Evolutionary conservation across 768 basidiomycete species (phyloP).

Genomic region (Xerocomellus amylosporus): DNA sequence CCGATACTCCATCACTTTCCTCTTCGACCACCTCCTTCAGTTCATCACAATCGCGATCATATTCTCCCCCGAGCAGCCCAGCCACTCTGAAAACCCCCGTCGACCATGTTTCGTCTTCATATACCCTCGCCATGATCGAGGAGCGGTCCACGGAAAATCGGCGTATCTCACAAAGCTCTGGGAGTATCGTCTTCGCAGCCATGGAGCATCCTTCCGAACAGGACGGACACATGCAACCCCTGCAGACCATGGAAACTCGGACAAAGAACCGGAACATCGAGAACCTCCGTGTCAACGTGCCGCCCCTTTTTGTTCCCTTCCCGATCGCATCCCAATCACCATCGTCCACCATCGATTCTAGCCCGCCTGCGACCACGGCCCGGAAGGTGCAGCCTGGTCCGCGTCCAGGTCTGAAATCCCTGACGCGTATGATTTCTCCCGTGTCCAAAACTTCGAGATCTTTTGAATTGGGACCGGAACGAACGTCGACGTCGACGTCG

Average conservation of each 20-base stretch:
- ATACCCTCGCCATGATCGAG: slow-evolving; percentile 38
- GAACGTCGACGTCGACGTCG: slow-evolving; percentile 12
- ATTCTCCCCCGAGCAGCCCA: slow-evolving; percentile 35
- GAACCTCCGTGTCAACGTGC: slow-evolving; percentile 30
- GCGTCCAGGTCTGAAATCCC: slow-evolving; percentile 16
- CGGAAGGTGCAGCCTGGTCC: background rate
- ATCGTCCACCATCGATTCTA: slow-evolving; percentile 10
- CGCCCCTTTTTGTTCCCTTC: slow-evolving; percentile 16
- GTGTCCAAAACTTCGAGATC: slow-evolving; percentile 14
- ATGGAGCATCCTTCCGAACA: slow-evolving; percentile 11
- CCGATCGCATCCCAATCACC: slow-evolving; percentile 17
- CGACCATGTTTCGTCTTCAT: slow-evolving; percentile 24
- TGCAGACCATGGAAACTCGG: slow-evolving; percentile 6
- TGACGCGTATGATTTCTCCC: slow-evolving; percentile 30
- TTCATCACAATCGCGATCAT: slow-evolving; percentile 34
- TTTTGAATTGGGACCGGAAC: slow-evolving; percentile 4
- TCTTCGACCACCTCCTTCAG: slow-evolving; percentile 40
- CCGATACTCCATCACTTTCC: slow-evolving; percentile 49
- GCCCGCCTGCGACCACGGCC: background rate
- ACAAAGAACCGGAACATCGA: slow-evolving; percentile 30
- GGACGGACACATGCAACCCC: slow-evolving; percentile 20
- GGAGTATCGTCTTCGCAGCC: slow-evolving; percentile 24
- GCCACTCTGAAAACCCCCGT: slow-evolving; percentile 33
- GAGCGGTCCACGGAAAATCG: slow-evolving; percentile 31
- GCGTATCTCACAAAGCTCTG: slow-evolving; percentile 18